Evolutionary conservation across 352 stramenopile genomes (phyloP).

Genomic region (Phytophthora europaea): DNA sequence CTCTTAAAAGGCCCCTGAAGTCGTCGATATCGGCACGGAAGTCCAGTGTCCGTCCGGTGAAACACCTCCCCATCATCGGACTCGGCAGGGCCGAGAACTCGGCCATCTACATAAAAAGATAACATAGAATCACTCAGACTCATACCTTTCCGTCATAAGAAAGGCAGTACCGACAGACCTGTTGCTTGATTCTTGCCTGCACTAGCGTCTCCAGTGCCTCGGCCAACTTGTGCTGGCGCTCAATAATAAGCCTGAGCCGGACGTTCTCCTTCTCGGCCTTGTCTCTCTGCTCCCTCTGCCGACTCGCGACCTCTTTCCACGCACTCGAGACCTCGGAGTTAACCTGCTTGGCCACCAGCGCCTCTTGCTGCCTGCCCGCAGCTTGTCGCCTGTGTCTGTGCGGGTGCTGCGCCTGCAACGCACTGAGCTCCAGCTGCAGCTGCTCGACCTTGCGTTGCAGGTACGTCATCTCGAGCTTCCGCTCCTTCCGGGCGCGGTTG

Average conservation of each 20-base stretch:
- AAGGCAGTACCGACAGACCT: neutral
- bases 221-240: slow-evolving; percentile 44
- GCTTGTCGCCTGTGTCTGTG: neutral
- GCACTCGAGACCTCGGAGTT: slow-evolving; percentile 33
- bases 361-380: neutral
- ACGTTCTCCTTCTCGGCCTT: slow-evolving; percentile 51
- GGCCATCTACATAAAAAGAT: slow-evolving; percentile 24
- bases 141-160: neutral
- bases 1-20: slow-evolving; percentile 30
- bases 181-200: slow-evolving; percentile 39
- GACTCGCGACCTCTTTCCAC: slow-evolving; percentile 38
- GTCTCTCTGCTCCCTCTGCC: slow-evolving; percentile 38
- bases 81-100: slow-evolving; percentile 31
- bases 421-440: slow-evolving; percentile 43
- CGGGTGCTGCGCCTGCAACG: slow-evolving; percentile 18
- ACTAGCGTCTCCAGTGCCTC: slow-evolving; percentile 44
- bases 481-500: slow-evolving; percentile 54
- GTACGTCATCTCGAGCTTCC: slow-evolving; percentile 52
- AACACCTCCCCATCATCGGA: slow-evolving; percentile 22
- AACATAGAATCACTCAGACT: neutral
- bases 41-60: slow-evolving; percentile 28
- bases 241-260: slow-evolving; percentile 41
- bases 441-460: slow-evolving; percentile 44
- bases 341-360: neutral
- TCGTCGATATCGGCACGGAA: slow-evolving; percentile 32